Percentiles rank a stretch among this genome's conserved stretches.
Conservation (phyloP, 805 yeast genomes). For the Kuraishia capsulata region DNA sequence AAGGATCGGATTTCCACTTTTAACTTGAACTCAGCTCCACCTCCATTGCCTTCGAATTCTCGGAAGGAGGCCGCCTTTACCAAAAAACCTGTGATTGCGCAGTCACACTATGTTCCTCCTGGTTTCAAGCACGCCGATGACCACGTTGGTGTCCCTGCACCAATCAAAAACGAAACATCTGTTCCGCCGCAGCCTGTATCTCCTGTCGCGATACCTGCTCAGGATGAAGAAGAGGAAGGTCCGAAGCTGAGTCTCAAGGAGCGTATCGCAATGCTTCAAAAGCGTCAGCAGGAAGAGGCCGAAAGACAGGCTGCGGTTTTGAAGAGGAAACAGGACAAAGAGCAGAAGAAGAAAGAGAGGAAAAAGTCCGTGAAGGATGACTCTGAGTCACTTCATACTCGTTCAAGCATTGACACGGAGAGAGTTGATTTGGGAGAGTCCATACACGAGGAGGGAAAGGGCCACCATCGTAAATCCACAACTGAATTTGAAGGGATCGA, state of each 20-base stretch:
- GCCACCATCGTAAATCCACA: too few relatives aligned
- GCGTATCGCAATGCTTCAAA: conserved; percentile 37
- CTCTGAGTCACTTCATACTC: conserved; percentile 1
- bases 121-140: conserved; percentile 13
- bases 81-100: conserved; percentile 45
- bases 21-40: conserved; percentile 31
- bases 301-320: conserved; percentile 2
- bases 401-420: background rate
- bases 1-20: conserved; percentile 42
- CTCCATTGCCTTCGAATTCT: conserved; percentile 10
- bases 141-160: too few relatives aligned
- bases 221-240: conserved; percentile 36
- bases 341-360: conserved; percentile 17
- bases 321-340: conserved; percentile 5
- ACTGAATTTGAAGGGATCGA: conserved; percentile 4
- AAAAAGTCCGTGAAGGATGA: conserved; percentile 11
- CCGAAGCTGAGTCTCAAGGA: conserved; percentile 83
- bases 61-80: conserved; percentile 37
- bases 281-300: conserved; percentile 5
- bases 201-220: too few relatives aligned
- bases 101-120: conserved; percentile 48
- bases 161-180: too few relatives aligned
- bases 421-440: too few relatives aligned
- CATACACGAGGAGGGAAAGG: background rate
- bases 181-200: too few relatives aligned